Base-by-base conservation (phyloP, 75 land plant genomes). In the Isoetes taiwanensis region DNA sequence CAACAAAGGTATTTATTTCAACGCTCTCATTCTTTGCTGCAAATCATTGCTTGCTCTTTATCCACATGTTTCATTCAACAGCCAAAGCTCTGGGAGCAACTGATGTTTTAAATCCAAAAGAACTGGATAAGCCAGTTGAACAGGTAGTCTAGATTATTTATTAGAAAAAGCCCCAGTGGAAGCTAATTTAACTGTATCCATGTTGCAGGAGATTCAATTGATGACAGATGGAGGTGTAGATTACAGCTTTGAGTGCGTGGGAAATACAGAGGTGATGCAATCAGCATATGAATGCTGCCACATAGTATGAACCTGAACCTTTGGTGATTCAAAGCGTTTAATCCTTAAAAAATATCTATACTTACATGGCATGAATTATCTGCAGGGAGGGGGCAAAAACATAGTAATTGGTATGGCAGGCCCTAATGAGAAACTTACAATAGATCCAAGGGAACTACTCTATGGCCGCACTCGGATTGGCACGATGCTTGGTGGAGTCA, bases 341-440 rank as follows among this genome's bases (percentile, higher is more conserved):
- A 6, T 6, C 16, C 25, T 23, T 8, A 16, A 46, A 4, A 46
- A 4, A n/a, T 19, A 19, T 46, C 50, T 6, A 5, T 46, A 5
- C 5, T n/a, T n/a, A n/a, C n/a, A n/a, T n/a, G n/a, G n/a, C n/a
- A n/a, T 8, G n/a, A n/a, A n/a, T n/a, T n/a, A n/a, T n/a, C n/a
- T n/a, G n/a, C 62, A 93, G 98, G 98, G 90, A 26, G 81, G 95
- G 90, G 98, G 98, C 54, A 31, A 80, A 64, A 72, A 94, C 32
- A 79, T 93, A 5, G 73, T 84, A 6, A 60, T 76, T 19, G 96
- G 98, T 40, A 89, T 93, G 31, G 81, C 85, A 20, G 81, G 83
- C 68, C 61, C 43, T 6, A 80, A 80, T 12, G 79, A 80, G 27
- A 71, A 69, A 37, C 41, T 86, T 11, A 31, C 72, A 27, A 73